Percentiles rank a stretch among this genome's conserved stretches.
These are phyloP conservation scores for Zygoascus sp. DNA, from an alignment of 1,139 yeast genomes.

Conservation along the genomic window DNA sequence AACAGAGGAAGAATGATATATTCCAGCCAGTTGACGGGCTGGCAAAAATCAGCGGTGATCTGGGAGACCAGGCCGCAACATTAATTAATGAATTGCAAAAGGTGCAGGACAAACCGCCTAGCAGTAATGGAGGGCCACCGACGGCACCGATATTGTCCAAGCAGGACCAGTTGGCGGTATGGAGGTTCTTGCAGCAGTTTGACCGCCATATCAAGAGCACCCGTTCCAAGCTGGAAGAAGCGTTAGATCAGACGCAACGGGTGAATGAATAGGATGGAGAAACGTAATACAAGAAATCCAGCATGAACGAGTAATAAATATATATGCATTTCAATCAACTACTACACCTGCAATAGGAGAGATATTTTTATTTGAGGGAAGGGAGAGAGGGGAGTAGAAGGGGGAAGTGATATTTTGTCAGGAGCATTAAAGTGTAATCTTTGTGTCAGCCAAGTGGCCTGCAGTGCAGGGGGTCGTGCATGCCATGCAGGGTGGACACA, in stretches of 20 bases:
- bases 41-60: not conserved
- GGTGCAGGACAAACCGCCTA: not conserved
- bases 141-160: not conserved
- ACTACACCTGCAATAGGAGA: too few species aligned
- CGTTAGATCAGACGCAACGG: not conserved
- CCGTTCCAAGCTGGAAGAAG: slow-evolving; percentile 5
- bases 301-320: not conserved
- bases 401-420: too few species aligned
- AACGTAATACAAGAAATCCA: not conserved
- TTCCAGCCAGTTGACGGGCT: slow-evolving; percentile 12
- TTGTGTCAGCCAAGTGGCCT: too few species aligned
- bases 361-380: too few species aligned
- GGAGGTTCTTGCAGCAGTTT: slow-evolving; percentile 6
- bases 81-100: slow-evolving; percentile 16
- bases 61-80: not conserved
- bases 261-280: not conserved
- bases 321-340: not conserved
- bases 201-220: slow-evolving; percentile 2
- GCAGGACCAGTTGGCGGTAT: not conserved
- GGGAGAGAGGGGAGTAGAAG: too few species aligned
- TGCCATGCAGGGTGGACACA: too few species aligned
- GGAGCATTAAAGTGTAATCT: too few species aligned
- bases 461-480: too few species aligned
- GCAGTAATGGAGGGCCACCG: not conserved
- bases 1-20: slow-evolving; percentile 26